A percentile compares a stretch with the other conserved stretches of the same genome.
Conservation (phyloP, 768 basidiomycete species). For the Piloderma croceum region DNA sequence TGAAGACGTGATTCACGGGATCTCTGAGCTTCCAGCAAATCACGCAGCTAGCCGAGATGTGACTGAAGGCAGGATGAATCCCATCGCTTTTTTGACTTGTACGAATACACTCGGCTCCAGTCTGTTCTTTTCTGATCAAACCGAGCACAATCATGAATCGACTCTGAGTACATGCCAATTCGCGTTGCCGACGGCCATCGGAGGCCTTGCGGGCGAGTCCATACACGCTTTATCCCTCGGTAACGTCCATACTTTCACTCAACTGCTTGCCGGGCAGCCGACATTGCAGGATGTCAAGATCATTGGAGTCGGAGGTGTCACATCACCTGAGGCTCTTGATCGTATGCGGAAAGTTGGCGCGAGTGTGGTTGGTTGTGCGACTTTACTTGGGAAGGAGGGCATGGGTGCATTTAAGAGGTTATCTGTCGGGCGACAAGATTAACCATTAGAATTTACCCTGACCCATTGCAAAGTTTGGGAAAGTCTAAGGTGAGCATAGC, state of each 20-base stretch:
- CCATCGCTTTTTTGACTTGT: constrained; percentile 71
- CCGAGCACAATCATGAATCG: constrained; percentile 13
- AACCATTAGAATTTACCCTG: neutral
- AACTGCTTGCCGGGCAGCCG: constrained; percentile 40
- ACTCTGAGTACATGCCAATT: constrained; percentile 26
- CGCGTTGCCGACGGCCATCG: constrained; percentile 60
- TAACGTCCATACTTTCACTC: constrained; percentile 61
- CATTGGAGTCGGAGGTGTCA: constrained; percentile 83
- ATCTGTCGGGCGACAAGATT: constrained; percentile 3
- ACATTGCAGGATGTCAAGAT: constrained; percentile 46
- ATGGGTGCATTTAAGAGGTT: constrained; percentile 31
- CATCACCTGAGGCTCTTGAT: constrained; percentile 46
- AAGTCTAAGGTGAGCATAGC: too few species aligned
- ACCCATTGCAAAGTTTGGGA: too few species aligned
- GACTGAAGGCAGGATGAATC: constrained; percentile 28
- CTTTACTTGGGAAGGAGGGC: constrained; percentile 39
- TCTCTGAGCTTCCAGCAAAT: constrained; percentile 36
- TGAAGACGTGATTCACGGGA: constrained; percentile 40
- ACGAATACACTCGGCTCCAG: constrained; percentile 77
- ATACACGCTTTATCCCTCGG: constrained; percentile 76
- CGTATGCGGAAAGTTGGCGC: constrained; percentile 79
- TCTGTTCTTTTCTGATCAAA: constrained; percentile 58
- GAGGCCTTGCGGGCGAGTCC: constrained; percentile 73
- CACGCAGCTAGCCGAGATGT: constrained; percentile 5
- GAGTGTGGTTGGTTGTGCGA: constrained; percentile 60